Conservation (phyloP, 169 alveolate species). For the Eimeria zaria region DNA sequence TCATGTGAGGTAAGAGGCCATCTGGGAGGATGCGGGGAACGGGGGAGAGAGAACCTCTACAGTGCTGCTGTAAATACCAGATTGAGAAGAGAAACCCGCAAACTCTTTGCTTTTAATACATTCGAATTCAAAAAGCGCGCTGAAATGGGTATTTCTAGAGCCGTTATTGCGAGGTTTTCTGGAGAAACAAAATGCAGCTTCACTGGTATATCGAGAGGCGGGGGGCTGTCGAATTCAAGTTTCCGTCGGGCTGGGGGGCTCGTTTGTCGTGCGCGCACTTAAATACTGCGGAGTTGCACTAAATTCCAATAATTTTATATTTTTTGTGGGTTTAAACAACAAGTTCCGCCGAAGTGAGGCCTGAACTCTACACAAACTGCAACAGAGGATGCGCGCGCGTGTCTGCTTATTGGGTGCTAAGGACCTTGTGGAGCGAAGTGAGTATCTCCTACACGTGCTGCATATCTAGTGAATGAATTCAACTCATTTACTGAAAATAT, state of each 20-base stretch:
- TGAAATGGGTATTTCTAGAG: neutral
- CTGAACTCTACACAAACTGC: neutral
- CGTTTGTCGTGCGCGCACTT: conserved; percentile 2
- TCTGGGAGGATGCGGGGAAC: conserved; percentile 46
- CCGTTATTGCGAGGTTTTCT: neutral
- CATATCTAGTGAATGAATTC: neutral
- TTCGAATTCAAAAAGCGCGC: neutral
- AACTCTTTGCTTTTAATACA: neutral
- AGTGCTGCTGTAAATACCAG: neutral
- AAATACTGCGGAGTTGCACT: neutral
- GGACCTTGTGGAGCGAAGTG: neutral
- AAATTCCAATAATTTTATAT: neutral
- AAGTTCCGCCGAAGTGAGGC: neutral
- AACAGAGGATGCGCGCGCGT: neutral
- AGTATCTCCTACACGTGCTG: neutral
- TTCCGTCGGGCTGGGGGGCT: conserved; percentile 13
- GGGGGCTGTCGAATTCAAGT: neutral
- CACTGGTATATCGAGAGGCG: conserved; percentile 27
- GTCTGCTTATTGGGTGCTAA: neutral
- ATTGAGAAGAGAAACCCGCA: neutral
- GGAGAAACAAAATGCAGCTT: conserved; percentile 12
- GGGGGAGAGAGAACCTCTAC: conserved; percentile 10
- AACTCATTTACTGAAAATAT: neutral
- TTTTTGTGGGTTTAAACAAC: neutral
- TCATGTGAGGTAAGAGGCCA: conserved; percentile 36